Conservation (phyloP, 1,139 yeast species). For the Debaryomyces sp. region DNA sequence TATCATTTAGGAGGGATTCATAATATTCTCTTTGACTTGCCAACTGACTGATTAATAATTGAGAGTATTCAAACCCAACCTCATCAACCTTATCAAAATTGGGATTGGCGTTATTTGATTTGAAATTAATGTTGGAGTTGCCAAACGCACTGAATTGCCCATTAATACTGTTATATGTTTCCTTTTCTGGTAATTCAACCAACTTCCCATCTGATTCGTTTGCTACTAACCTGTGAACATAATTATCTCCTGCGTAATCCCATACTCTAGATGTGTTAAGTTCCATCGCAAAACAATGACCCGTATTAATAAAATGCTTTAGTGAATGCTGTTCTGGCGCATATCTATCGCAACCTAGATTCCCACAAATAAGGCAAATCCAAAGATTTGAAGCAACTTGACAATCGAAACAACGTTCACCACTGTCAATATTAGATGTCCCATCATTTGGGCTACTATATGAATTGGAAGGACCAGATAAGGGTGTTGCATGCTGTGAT, state of each 20-base stretch:
- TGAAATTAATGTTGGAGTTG: conserved; percentile 6
- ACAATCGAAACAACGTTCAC: conserved; percentile 43
- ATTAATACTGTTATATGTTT: conserved; percentile 26
- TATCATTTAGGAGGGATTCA: conserved; percentile 59
- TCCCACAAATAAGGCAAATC: conserved; percentile 52
- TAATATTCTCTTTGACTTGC: conserved; percentile 91
- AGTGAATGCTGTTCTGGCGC: conserved; percentile 82
- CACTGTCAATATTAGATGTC: not conserved
- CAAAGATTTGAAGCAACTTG: conserved; percentile 33
- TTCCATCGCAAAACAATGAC: conserved; percentile 95
- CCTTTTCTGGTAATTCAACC: conserved; percentile 63
- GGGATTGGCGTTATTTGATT: conserved; percentile 12
- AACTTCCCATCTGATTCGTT: conserved; percentile 85
- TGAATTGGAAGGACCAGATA: conserved; percentile 1
- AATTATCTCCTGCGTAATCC: conserved; percentile 93
- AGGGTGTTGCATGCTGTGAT: conserved; percentile 1
- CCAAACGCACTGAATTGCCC: conserved; percentile 7
- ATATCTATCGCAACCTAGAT: conserved; percentile 61
- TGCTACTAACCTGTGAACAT: conserved; percentile 84
- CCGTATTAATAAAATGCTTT: conserved; percentile 73
- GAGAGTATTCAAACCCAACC: conserved; percentile 78
- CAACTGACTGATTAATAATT: conserved; percentile 73
- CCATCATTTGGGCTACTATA: not conserved
- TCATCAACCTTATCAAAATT: conserved; percentile 44
- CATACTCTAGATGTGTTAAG: conserved; percentile 83